Evolutionary conservation across 2,329 filamentous ascomycete species (phyloP).

Genomic region (Nothophoma quercina): DNA sequence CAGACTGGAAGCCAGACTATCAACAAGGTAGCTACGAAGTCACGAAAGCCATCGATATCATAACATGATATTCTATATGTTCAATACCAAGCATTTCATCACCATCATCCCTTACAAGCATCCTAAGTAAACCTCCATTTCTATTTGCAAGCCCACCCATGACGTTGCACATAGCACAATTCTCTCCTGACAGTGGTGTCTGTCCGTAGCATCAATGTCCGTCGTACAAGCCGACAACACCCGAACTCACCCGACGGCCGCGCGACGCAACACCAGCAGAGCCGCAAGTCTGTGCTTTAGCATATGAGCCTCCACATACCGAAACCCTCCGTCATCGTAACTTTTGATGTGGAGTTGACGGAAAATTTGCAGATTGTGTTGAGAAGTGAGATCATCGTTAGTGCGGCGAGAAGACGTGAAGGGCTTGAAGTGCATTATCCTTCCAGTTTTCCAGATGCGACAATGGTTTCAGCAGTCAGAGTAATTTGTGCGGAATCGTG

Average conservation of each 20-base stretch:
- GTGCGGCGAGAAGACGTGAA: background rate
- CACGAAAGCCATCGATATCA: slow-evolving; percentile 1
- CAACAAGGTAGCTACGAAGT: slow-evolving; percentile 13
- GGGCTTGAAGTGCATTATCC: too few species aligned
- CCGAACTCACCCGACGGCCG: slow-evolving; percentile 17
- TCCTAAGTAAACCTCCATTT: background rate
- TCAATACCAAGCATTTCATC: background rate
- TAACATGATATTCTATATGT: slow-evolving; percentile 2
- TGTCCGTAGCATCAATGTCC: slow-evolving; percentile 3
- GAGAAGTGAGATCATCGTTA: background rate
- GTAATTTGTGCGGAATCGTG: too few species aligned
- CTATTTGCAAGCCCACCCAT: background rate
- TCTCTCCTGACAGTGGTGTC: slow-evolving; percentile 10
- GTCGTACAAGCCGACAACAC: slow-evolving; percentile 11
- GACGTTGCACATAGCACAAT: slow-evolving; percentile 1
- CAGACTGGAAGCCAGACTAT: slow-evolving; percentile 2
- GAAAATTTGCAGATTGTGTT: background rate
- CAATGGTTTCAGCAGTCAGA: too few species aligned
- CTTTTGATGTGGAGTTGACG: background rate
- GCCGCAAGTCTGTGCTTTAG: slow-evolving; percentile 15
- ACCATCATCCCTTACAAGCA: background rate
- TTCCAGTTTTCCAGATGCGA: background rate
- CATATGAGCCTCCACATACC: slow-evolving; percentile 12
- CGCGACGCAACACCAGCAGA: slow-evolving; percentile 18
- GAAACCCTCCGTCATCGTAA: slow-evolving; percentile 6